A percentile compares a stretch with the other conserved stretches of the same genome.
Evolutionary conservation across 768 basidiomycete genomes (phyloP).

Genomic region (Tephrocybe sp.): DNA sequence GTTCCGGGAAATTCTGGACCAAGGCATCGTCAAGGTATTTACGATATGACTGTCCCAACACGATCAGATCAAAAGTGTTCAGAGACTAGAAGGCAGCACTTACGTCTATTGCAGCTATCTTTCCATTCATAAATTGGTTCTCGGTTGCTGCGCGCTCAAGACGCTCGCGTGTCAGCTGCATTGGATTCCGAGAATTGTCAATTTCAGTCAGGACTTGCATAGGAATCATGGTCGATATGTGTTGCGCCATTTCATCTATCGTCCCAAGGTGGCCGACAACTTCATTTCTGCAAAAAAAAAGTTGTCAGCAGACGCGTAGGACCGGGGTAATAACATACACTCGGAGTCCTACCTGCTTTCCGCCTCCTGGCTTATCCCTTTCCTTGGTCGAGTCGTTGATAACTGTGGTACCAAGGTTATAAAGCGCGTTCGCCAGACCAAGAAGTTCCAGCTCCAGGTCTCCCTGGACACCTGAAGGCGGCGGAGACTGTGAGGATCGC

Average conservation of each 20-base stretch:
- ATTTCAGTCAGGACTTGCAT: slow-evolving; percentile 76
- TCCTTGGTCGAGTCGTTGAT: slow-evolving; percentile 83
- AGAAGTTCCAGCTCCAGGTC: slow-evolving; percentile 75
- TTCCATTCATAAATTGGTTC: slow-evolving; percentile 91
- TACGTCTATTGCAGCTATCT: slow-evolving; percentile 76
- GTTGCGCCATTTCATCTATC: slow-evolving; percentile 68
- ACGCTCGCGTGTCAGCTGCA: slow-evolving; percentile 77
- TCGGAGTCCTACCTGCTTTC: slow-evolving; percentile 74
- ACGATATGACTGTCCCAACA: slow-evolving; percentile 62
- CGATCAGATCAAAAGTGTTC: slow-evolving; percentile 7
- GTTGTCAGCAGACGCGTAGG: not conserved
- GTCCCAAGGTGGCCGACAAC: slow-evolving; percentile 64
- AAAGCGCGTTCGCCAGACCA: slow-evolving; percentile 73
- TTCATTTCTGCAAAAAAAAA: slow-evolving; percentile 52
- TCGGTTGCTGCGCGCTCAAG: slow-evolving; percentile 83
- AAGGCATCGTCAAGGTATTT: slow-evolving; percentile 67
- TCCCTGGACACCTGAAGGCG: slow-evolving; percentile 65
- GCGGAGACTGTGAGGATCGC: slow-evolving; percentile 69
- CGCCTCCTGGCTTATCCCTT: slow-evolving; percentile 64
- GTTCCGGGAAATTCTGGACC: slow-evolving; percentile 68
- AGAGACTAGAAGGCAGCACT: slow-evolving; percentile 15
- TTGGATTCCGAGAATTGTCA: slow-evolving; percentile 77
- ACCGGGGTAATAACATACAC: slow-evolving; percentile 46
- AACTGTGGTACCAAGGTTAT: slow-evolving; percentile 80
- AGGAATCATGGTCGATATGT: slow-evolving; percentile 63